Base-by-base conservation (phyloP, 1,284 basidiomycete genomes). In the Lignosus rhinocerotis region DNA sequence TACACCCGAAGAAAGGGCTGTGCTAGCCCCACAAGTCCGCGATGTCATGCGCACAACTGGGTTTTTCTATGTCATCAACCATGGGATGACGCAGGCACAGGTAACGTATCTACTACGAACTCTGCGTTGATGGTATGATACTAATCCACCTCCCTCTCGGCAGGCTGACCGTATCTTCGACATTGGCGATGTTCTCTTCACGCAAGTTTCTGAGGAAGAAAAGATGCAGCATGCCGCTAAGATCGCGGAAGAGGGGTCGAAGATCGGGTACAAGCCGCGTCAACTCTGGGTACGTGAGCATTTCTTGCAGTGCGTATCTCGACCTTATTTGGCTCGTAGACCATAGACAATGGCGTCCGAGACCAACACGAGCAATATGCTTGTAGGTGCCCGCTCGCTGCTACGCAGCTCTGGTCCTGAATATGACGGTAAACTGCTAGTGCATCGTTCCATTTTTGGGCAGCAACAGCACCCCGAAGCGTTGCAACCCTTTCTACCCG, bases 11-110 rank as follows among this genome's bases (percentile, higher is more conserved):
- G 83, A 78, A 1, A 19, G 80, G 33, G 67, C 70, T 0, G 71
- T 75, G 48, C 76, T 88, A 1, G 79, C 81, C 0, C 63, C 69
- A 19, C 76, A 82, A 65, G 75, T 85, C 5, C 78, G 79, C 44
- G 75, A 84, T 56, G 88, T 87, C 0, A 79, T 90, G 75, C 72
- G 76, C 2, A 78, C 77, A 14, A 78, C 84, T 48, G 87, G 83
- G 8, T 90, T 87, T 68, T 83, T 86, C 71, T 87, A 84, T 62
- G 77, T 83, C n/a, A 66, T 84, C 55, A 85, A 86, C 58, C 85
- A 87, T 62, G 84, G 85, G 5, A 80, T 80, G 49, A 74, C 72
- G 0, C 69, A 71, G 41, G 69, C 74, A 12, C 75, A 84, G 73
- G 85, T 77, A 56, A 47, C 25, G 67, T 34, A n/a, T 25, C 19